Percentiles rank a stretch among this genome's conserved stretches.
Conservation (phyloP, 805 yeast genomes). For the Candida morakotiae region DNA sequence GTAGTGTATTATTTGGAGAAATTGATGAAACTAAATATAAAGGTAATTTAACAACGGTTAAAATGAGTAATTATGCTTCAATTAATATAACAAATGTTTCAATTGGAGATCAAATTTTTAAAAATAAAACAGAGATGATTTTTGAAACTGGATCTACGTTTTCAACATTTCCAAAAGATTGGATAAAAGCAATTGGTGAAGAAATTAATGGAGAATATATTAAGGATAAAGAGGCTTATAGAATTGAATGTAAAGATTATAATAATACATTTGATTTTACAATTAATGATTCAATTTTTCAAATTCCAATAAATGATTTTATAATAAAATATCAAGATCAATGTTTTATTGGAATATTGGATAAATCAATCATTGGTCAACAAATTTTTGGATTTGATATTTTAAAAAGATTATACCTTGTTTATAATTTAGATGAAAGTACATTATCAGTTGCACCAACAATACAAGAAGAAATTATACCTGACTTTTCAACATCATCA, state of each 20-base stretch:
- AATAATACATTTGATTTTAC: background rate
- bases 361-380: slow-evolving; percentile 1
- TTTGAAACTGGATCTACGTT: slow-evolving; percentile 35
- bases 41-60: slow-evolving; percentile 21
- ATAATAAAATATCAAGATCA: background rate
- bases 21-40: slow-evolving; percentile 22
- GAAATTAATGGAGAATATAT: slow-evolving; percentile 41
- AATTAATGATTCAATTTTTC: background rate
- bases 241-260: slow-evolving; percentile 36
- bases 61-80: background rate
- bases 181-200: slow-evolving; percentile 30
- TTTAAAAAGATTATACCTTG: slow-evolving; percentile 22
- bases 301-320: slow-evolving; percentile 1
- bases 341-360: slow-evolving; percentile 4
- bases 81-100: background rate
- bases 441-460: slow-evolving; percentile 22
- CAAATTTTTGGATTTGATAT: slow-evolving; percentile 23
- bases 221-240: slow-evolving; percentile 38
- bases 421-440: slow-evolving; percentile 22
- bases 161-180: slow-evolving; percentile 37
- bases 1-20: slow-evolving; percentile 26
- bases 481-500: background rate
- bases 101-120: background rate
- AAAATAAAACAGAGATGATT: slow-evolving; percentile 12
- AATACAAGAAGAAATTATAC: slow-evolving; percentile 8